Percentiles rank a stretch among this genome's conserved stretches.
Conservation (phyloP, 768 basidiomycete species). For the Mycena olivaceomarginata region DNA sequence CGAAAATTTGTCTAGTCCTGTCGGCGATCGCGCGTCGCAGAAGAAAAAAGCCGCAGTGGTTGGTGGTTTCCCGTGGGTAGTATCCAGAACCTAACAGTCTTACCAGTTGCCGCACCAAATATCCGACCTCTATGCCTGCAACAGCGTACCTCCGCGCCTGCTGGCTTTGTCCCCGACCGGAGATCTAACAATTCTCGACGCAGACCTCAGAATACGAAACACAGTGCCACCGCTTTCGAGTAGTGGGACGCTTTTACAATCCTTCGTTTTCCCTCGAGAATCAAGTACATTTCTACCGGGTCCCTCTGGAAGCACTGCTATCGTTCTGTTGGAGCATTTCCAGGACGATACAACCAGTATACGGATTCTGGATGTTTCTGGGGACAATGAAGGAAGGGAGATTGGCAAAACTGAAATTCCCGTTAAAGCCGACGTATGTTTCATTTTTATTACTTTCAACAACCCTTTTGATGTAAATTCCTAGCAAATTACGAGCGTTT, state of each 20-base stretch:
- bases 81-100: conserved; percentile 32
- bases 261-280: conserved; percentile 53
- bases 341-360: conserved; percentile 50
- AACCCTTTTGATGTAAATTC: conserved; percentile 27
- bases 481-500: conserved; percentile 61
- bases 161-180: conserved; percentile 56
- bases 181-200: conserved; percentile 54
- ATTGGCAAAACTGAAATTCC: conserved; percentile 53
- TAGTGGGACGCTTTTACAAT: conserved; percentile 41
- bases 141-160: conserved; percentile 49
- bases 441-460: conserved; percentile 4
- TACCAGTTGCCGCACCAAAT: conserved; percentile 66
- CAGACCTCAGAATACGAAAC: conserved; percentile 49
- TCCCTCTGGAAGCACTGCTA: conserved; percentile 44
- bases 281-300: conserved; percentile 55
- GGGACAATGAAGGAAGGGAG: conserved; percentile 53
- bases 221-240: conserved; percentile 44
- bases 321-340: conserved; percentile 51
- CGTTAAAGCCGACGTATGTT: conserved; percentile 55
- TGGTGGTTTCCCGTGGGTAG: conserved; percentile 50
- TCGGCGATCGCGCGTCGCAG: conserved; percentile 55
- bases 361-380: conserved; percentile 57
- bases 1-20: conserved; percentile 65
- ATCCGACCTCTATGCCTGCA: conserved; percentile 50
- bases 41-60: conserved; percentile 67